phyloP scores from a whole-genome alignment of 768 basidiomycete genomes.

The Termitomyces sp. region DNA sequence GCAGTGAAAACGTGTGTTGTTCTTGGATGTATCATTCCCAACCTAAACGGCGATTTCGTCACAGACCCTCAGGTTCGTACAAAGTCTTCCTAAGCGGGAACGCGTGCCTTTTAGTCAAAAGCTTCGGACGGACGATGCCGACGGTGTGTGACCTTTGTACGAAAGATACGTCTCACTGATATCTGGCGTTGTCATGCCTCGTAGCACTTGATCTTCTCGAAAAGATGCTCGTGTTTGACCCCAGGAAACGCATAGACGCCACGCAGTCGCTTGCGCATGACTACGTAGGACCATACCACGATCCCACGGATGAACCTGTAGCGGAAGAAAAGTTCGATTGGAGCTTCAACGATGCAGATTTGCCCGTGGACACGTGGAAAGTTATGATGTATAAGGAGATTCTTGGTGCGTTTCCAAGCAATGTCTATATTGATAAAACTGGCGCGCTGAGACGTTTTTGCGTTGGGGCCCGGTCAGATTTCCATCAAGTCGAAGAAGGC shows the following conservation, averaged over 20 bases:
- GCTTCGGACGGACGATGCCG: conserved; percentile 79
- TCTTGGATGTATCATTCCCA: conserved; percentile 5
- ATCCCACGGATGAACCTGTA: conserved; percentile 95
- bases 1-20: conserved; percentile 85
- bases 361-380: conserved; percentile 99
- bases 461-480: background rate
- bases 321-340: conserved; percentile 96
- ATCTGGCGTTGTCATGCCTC: background rate
- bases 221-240: conserved; percentile 99
- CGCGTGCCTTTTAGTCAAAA: conserved; percentile 95
- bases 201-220: conserved; percentile 92
- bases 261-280: conserved; percentile 85
- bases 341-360: conserved; percentile 99
- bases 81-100: conserved; percentile 93
- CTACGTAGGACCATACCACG: conserved; percentile 96
- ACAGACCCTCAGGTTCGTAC: conserved; percentile 97
- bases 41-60: background rate
- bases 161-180: background rate
- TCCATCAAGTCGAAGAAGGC: background rate
- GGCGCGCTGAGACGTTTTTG: background rate
- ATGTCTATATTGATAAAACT: background rate
- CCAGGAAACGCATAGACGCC: conserved; percentile 93
- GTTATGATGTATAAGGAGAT: conserved; percentile 99
- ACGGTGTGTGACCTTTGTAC: conserved; percentile 46
- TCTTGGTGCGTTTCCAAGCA: conserved; percentile 56